Conservation (phyloP, 2,329 filamentous ascomycete genomes). For the Xylariomycetidae sp. region DNA sequence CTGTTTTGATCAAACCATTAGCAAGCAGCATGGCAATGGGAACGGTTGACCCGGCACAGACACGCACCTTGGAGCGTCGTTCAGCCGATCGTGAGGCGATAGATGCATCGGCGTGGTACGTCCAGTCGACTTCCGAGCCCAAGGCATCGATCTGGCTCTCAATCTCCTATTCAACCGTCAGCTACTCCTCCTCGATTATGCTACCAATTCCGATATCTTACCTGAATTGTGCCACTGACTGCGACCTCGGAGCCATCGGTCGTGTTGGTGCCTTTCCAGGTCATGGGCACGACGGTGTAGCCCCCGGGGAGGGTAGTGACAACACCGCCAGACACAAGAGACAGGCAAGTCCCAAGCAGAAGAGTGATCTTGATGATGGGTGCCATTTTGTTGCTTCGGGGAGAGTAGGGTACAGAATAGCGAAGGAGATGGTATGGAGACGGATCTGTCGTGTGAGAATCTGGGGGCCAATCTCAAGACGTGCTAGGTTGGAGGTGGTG, state of each 20-base stretch:
- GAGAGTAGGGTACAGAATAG: too few species aligned
- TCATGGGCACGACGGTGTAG: constrained; percentile 9
- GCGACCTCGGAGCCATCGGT: constrained; percentile 2
- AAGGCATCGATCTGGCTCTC: neutral
- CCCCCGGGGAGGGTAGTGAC: neutral
- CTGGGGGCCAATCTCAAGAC: too few species aligned
- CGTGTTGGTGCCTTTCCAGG: constrained; percentile 7
- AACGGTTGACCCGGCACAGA: too few species aligned
- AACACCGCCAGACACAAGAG: too few species aligned
- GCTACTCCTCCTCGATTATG: neutral
- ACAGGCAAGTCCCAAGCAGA: too few species aligned
- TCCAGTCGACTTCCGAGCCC: constrained; percentile 2
- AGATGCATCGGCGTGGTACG: neutral
- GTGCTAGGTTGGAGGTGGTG: too few species aligned
- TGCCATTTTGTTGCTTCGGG: too few species aligned
- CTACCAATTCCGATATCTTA: neutral
- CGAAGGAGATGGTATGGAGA: too few species aligned
- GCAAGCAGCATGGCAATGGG: too few species aligned
- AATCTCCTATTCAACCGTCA: constrained; percentile 1
- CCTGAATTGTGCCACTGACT: constrained; percentile 6
- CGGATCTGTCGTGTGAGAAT: too few species aligned
- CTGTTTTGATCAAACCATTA: constrained; percentile 1
- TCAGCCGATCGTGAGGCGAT: neutral
- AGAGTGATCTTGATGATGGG: too few species aligned
- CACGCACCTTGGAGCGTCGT: neutral